Evolutionary conservation across 1,284 basidiomycete species (phyloP).

Genomic region (Tylopilus sp.): DNA sequence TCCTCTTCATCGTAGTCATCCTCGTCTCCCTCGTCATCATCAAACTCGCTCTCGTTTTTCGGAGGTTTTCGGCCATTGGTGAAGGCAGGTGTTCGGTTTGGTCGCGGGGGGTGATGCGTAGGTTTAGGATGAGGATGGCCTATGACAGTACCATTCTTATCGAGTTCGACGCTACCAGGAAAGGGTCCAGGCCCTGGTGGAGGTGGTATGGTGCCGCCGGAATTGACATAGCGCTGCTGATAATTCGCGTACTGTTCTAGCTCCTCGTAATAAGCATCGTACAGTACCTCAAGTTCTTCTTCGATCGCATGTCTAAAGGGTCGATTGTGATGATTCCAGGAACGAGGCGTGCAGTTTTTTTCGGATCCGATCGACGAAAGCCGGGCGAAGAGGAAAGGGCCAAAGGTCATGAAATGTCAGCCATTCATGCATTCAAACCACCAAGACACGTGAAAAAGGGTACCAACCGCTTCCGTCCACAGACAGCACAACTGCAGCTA

Average conservation of each 20-base stretch:
- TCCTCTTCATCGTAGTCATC: constrained; percentile 57
- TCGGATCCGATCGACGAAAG: constrained; percentile 17
- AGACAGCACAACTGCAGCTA: constrained; percentile 93
- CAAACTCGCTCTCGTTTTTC: constrained; percentile 59
- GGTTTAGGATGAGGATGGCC: constrained; percentile 48
- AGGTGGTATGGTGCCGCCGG: constrained; percentile 81
- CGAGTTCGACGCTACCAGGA: constrained; percentile 94
- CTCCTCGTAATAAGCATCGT: constrained; percentile 99
- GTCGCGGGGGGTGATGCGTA: constrained; percentile 40
- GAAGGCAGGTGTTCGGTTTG: constrained; percentile 31
- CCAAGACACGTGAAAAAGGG: constrained; percentile 29
- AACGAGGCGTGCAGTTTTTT: constrained; percentile 17
- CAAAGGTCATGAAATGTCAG: constrained; percentile 36
- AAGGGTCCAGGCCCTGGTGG: constrained; percentile 97
- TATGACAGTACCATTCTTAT: constrained; percentile 84
- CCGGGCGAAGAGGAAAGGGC: constrained; percentile 21
- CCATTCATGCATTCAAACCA: constrained; percentile 27
- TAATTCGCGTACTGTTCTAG: constrained; percentile 98
- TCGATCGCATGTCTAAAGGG: constrained; percentile 85
- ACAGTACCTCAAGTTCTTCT: constrained; percentile 97
- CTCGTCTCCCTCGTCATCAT: constrained; percentile 59
- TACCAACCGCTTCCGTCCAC: constrained; percentile 90
- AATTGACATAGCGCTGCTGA: constrained; percentile 89
- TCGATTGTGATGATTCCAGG: constrained; percentile 18
- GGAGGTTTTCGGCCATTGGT: constrained; percentile 49